Evolutionary conservation across 2,329 filamentous ascomycete species (phyloP).

Genomic region (Fusarium praegraminearum): DNA sequence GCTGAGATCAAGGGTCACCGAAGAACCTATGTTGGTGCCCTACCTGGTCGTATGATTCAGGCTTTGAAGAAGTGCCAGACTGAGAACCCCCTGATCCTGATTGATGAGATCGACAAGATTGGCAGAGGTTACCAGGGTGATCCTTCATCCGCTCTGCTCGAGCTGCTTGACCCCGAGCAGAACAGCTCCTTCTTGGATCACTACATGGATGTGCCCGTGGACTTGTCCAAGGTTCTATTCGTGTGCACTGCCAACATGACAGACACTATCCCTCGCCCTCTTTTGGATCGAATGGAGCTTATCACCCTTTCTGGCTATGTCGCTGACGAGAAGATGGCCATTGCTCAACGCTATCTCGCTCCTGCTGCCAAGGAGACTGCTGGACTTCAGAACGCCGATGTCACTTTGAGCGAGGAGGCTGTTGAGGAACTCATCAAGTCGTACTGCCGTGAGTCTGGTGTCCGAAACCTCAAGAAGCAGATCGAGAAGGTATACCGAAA

Average conservation of each 20-base stretch:
- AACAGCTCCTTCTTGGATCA: conserved; percentile 98
- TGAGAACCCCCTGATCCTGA: conserved; percentile 95
- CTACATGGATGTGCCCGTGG: conserved; percentile 98
- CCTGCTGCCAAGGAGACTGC: conserved; percentile 95
- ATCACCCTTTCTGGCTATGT: conserved; percentile 97
- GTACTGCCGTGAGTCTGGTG: conserved; percentile 96
- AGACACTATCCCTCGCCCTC: conserved; percentile 93
- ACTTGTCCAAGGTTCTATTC: conserved; percentile 96
- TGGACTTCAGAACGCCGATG: conserved; percentile 89
- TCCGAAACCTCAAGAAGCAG: conserved; percentile 98
- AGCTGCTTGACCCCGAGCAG: conserved; percentile 95
- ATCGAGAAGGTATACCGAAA: conserved; percentile 99
- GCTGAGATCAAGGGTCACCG: conserved; percentile 99
- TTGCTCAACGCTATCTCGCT: conserved; percentile 91
- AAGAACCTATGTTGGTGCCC: conserved; percentile 93
- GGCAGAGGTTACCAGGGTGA: conserved; percentile 96
- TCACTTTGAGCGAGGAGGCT: conserved; percentile 85
- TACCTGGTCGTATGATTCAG: conserved; percentile 97
- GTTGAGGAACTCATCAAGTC: conserved; percentile 98
- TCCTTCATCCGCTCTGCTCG: conserved; percentile 91
- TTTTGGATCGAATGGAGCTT: conserved; percentile 97
- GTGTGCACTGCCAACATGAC: conserved; percentile 99
- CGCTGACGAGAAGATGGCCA: conserved; percentile 98
- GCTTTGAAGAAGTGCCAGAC: conserved; percentile 99
- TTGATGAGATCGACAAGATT: conserved; percentile 99